A percentile compares a stretch with the other conserved stretches of the same genome.
phyloP scores from a whole-genome alignment of 2,329 filamentous ascomycete species.

The Huntiella moniliformis region DNA sequence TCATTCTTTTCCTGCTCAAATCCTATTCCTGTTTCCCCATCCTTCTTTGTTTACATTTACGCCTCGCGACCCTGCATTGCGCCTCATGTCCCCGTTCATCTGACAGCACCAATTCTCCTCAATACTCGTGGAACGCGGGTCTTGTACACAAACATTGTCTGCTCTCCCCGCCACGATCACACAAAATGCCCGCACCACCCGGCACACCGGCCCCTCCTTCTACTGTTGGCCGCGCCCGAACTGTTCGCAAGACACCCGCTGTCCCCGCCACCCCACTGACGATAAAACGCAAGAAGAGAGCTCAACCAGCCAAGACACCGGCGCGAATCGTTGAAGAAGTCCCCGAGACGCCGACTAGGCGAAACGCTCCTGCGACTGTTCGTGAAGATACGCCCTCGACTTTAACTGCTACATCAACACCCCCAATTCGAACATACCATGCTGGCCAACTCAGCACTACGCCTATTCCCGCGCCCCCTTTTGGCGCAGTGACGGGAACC shows the following conservation, averaged over 20 bases:
- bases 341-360: neutral
- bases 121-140: neutral
- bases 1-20: too few relatives aligned
- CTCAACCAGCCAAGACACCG: neutral
- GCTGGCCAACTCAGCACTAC: conserved; percentile 8
- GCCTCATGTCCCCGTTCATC: neutral
- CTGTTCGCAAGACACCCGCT: conserved; percentile 1
- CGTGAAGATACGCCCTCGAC: conserved; percentile 1
- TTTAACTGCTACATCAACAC: conserved; percentile 4
- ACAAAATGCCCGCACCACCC: neutral
- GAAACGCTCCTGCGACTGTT: neutral
- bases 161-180: neutral
- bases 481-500: neutral
- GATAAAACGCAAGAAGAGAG: conserved; percentile 7
- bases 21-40: neutral
- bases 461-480: conserved; percentile 7
- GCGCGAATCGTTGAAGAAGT: neutral
- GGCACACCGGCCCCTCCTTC: neutral
- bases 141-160: neutral
- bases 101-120: neutral
- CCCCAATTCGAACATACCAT: conserved; percentile 7
- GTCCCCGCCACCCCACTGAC: conserved; percentile 5
- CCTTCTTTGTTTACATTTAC: neutral
- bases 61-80: neutral
- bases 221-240: neutral